phyloP scores from a whole-genome alignment of 768 basidiomycete species.

The Russula abietina region DNA sequence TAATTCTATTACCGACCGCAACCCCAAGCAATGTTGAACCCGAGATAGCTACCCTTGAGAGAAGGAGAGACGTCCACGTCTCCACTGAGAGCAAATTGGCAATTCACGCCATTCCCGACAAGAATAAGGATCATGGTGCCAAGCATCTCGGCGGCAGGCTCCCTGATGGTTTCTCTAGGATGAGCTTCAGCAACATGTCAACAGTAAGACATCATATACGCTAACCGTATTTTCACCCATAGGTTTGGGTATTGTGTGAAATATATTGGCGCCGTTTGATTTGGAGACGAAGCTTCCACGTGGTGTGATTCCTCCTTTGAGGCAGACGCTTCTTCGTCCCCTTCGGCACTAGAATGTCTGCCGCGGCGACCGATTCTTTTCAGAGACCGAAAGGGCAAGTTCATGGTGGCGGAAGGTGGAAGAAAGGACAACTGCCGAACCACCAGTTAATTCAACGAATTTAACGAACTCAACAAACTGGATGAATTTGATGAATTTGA shows the following conservation, averaged over 20 bases:
- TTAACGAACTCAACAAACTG: too few species aligned
- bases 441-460: background rate
- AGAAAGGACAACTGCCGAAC: background rate
- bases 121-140: conserved; percentile 29
- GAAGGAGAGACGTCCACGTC: conserved; percentile 22
- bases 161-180: conserved; percentile 17
- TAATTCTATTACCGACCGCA: conserved; percentile 19
- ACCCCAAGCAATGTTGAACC: conserved; percentile 25
- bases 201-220: background rate
- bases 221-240: conserved; percentile 25
- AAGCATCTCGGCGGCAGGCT: conserved; percentile 28
- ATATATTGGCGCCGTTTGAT: background rate
- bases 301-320: background rate
- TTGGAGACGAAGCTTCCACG: background rate
- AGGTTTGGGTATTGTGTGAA: conserved; percentile 20
- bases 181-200: background rate
- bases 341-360: background rate
- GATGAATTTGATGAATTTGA: too few species aligned
- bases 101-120: conserved; percentile 27
- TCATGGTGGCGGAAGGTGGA: background rate
- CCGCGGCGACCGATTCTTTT: background rate
- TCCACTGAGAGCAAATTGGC: conserved; percentile 26
- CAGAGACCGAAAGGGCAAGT: background rate
- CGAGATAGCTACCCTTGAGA: conserved; percentile 27
- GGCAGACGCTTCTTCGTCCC: background rate